Percentiles rank a stretch among this genome's conserved stretches.
These are phyloP conservation scores for Evansstolkia leycettana DNA, from an alignment of 495 filamentous ascomycete species.

Conservation along the genomic window DNA sequence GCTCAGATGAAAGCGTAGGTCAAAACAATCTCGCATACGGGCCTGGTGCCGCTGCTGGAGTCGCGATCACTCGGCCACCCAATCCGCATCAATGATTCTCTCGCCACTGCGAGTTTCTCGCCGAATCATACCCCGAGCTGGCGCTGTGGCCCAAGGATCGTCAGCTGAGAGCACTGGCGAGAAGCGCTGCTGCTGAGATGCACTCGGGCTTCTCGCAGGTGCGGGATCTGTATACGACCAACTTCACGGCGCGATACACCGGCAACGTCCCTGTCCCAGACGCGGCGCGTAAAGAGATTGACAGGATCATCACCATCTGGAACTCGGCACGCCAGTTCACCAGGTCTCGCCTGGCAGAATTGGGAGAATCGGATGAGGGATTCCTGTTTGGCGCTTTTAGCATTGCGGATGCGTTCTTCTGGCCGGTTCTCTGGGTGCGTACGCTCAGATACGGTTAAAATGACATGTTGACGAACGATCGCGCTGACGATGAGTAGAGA, in stretches of 20 bases:
- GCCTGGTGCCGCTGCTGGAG: constrained; percentile 21
- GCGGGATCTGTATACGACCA: constrained; percentile 30
- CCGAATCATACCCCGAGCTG: constrained; percentile 30
- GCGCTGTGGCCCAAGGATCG: constrained; percentile 33
- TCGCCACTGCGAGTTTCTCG: constrained; percentile 41
- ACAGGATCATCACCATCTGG: constrained; percentile 12
- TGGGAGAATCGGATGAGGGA: constrained; percentile 13
- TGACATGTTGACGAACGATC: too few species aligned
- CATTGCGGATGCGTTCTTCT: constrained; percentile 28
- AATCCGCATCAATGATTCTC: constrained; percentile 35
- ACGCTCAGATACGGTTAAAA: too few species aligned
- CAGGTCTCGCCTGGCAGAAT: constrained; percentile 9
- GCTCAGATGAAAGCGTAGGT: constrained; percentile 8
- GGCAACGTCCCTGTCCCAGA: constrained; percentile 18
- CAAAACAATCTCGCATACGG: constrained; percentile 16
- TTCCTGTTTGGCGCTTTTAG: constrained; percentile 21
- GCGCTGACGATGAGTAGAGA: constrained; percentile 17
- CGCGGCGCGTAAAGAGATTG: constrained; percentile 15
- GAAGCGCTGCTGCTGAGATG: constrained; percentile 41
- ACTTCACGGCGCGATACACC: constrained; percentile 28
- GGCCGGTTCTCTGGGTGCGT: constrained; percentile 27
- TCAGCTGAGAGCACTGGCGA: constrained; percentile 34
- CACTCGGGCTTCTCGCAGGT: constrained; percentile 37
- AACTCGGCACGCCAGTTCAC: constrained; percentile 10
- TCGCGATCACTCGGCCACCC: constrained; percentile 10